Evolutionary conservation across 148 eudicot species (phyloP).

Genomic region (Cornus kousa): DNA sequence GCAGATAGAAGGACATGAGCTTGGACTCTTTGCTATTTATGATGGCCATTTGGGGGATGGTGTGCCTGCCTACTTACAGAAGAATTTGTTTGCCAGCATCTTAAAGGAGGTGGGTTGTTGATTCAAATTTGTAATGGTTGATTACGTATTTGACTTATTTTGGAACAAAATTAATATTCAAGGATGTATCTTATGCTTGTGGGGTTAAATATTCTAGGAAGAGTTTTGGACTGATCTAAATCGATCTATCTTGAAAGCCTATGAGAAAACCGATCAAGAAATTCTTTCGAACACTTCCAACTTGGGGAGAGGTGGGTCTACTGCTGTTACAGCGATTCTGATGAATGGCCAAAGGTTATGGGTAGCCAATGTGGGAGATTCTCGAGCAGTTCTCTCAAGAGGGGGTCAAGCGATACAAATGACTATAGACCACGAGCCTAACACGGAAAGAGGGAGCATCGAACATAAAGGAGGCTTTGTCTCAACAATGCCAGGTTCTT

Average conservation of each 20-base stretch:
- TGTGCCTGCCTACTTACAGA: conserved; percentile 54
- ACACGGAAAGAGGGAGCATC: conserved; percentile 41
- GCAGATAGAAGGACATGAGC: conserved; percentile 40
- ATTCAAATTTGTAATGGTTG: background rate
- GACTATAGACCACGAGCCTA: conserved; percentile 61
- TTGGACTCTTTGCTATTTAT: conserved; percentile 58
- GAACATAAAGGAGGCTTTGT: conserved; percentile 62
- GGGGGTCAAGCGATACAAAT: conserved; percentile 52
- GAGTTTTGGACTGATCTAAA: conserved; percentile 60
- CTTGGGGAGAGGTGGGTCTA: conserved; percentile 56
- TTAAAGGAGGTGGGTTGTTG: conserved; percentile 44
- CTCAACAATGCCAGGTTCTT: conserved; percentile 59
- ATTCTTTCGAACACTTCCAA: conserved; percentile 44
- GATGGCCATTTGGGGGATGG: conserved; percentile 57
- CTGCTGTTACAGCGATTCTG: conserved; percentile 64
- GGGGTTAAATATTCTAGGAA: conserved; percentile 28
- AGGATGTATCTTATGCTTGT: background rate
- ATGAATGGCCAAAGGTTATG: conserved; percentile 51
- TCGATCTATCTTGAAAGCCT: conserved; percentile 50
- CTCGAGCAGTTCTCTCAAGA: conserved; percentile 54
- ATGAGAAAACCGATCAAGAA: conserved; percentile 51
- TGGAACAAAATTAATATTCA: background rate
- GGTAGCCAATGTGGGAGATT: conserved; percentile 62
- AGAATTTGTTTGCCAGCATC: conserved; percentile 45
- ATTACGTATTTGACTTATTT: background rate